A percentile compares a stretch with the other conserved stretches of the same genome.
These are phyloP conservation scores for Fusarium sp. DNA, from an alignment of 2,329 filamentous ascomycete species.

Conservation along the genomic window DNA sequence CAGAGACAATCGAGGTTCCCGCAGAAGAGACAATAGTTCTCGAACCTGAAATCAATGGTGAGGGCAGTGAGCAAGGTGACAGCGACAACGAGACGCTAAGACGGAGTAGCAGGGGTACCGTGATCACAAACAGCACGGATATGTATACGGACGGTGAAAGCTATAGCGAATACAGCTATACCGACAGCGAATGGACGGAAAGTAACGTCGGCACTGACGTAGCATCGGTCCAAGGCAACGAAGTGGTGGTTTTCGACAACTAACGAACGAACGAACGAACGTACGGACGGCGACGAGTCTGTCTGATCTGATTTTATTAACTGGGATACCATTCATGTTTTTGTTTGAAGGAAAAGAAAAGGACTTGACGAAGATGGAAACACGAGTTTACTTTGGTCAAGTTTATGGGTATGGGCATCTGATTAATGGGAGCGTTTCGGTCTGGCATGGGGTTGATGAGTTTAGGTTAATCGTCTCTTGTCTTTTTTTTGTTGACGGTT, in stretches of 20 bases:
- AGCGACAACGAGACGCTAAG: conserved; percentile 66
- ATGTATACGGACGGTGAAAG: conserved; percentile 54
- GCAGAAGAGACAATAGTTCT: conserved; percentile 46
- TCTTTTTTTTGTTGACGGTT: conserved; percentile 4
- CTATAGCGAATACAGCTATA: conserved; percentile 56
- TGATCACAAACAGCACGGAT: conserved; percentile 57
- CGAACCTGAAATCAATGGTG: conserved; percentile 28
- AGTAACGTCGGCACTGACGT: conserved; percentile 52
- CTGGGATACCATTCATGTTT: conserved; percentile 31
- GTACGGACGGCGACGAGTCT: conserved; percentile 16
- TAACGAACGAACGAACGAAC: conserved; percentile 27
- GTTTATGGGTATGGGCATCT: conserved; percentile 11
- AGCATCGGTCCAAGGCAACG: conserved; percentile 48
- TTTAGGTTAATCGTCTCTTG: neutral
- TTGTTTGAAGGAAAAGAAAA: neutral
- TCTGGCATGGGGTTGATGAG: conserved; percentile 23
- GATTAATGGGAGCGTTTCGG: conserved; percentile 25
- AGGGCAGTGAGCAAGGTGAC: conserved; percentile 46
- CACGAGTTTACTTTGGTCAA: conserved; percentile 14
- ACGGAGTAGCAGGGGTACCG: conserved; percentile 62
- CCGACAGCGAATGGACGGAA: conserved; percentile 63
- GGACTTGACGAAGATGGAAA: neutral
- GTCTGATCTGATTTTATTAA: conserved; percentile 21
- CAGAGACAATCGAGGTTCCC: conserved; percentile 36
- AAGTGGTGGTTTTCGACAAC: conserved; percentile 52